Conservation (phyloP, 2,329 filamentous ascomycete genomes). For the Talaromyces sp. region DNA sequence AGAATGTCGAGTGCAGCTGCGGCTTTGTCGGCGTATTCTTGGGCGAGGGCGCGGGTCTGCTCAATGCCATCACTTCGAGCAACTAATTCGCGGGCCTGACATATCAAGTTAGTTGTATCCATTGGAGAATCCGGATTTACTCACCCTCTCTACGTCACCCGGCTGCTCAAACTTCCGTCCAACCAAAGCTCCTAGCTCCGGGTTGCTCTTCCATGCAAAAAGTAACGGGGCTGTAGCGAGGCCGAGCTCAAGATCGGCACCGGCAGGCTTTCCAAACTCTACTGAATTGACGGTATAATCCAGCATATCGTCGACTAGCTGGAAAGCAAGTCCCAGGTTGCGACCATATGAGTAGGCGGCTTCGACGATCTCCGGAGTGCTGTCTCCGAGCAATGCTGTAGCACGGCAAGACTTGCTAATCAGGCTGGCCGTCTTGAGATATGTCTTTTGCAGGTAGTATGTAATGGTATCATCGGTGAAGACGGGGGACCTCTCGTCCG, state of each 20-base stretch:
- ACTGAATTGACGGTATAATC: conserved; percentile 85
- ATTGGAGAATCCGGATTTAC: conserved; percentile 26
- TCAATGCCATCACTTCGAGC: conserved; percentile 80
- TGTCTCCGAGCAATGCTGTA: conserved; percentile 77
- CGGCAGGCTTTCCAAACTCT: conserved; percentile 90
- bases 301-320: conserved; percentile 95
- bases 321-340: conserved; percentile 91
- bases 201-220: conserved; percentile 90
- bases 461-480: conserved; percentile 86
- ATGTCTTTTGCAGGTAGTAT: conserved; percentile 98
- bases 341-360: conserved; percentile 89
- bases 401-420: conserved; percentile 96
- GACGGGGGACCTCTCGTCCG: conserved; percentile 75
- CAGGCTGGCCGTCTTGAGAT: conserved; percentile 90
- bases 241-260: conserved; percentile 87
- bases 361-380: conserved; percentile 74
- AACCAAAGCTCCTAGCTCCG: conserved; percentile 79
- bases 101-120: not conserved
- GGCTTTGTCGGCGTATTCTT: conserved; percentile 86
- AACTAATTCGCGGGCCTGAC: conserved; percentile 80
- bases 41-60: conserved; percentile 83
- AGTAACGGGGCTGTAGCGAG: conserved; percentile 89
- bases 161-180: conserved; percentile 82
- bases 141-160: conserved; percentile 80
- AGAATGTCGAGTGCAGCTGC: conserved; percentile 78